These are phyloP conservation scores for Mycena maculata DNA, from an alignment of 768 basidiomycete genomes.

Conservation along the genomic window DNA sequence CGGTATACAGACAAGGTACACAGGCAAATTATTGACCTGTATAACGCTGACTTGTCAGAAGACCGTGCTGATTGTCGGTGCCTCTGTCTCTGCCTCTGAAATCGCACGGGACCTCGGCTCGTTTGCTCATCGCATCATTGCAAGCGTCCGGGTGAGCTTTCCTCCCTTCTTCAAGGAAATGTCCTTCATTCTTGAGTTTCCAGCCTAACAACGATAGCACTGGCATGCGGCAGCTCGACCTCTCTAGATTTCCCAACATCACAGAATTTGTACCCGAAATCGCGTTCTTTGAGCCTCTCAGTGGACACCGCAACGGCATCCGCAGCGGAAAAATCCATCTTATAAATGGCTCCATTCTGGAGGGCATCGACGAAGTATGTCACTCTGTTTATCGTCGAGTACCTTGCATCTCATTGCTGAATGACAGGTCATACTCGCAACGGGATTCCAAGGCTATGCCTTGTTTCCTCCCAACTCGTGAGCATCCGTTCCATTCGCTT, in stretches of 20 bases:
- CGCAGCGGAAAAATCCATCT: slow-evolving; percentile 41
- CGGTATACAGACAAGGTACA: slow-evolving; percentile 35
- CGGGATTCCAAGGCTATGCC: slow-evolving; percentile 3
- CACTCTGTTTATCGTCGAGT: neutral
- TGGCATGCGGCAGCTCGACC: slow-evolving; percentile 18
- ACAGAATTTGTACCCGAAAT: slow-evolving; percentile 46
- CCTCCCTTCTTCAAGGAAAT: slow-evolving; percentile 31
- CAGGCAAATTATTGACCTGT: neutral
- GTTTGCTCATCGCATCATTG: slow-evolving; percentile 26
- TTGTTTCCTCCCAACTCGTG: slow-evolving; percentile 22
- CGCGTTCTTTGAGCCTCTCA: slow-evolving; percentile 36
- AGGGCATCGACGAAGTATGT: slow-evolving; percentile 42
- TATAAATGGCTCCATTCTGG: slow-evolving; percentile 43
- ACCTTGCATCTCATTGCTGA: neutral
- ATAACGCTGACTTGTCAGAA: neutral
- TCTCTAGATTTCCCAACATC: slow-evolving; percentile 41
- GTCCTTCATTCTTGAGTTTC: slow-evolving; percentile 1
- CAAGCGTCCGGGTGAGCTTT: slow-evolving; percentile 34
- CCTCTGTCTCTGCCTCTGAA: slow-evolving; percentile 30
- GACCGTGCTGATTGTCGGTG: slow-evolving; percentile 35
- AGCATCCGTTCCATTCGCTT: neutral
- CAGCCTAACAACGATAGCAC: slow-evolving; percentile 21
- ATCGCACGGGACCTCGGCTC: slow-evolving; percentile 33
- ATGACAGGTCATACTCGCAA: slow-evolving; percentile 24
- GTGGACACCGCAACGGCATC: slow-evolving; percentile 33